Base-by-base conservation (phyloP, 2,329 filamentous ascomycete genomes). In the Nakataea oryzae region DNA sequence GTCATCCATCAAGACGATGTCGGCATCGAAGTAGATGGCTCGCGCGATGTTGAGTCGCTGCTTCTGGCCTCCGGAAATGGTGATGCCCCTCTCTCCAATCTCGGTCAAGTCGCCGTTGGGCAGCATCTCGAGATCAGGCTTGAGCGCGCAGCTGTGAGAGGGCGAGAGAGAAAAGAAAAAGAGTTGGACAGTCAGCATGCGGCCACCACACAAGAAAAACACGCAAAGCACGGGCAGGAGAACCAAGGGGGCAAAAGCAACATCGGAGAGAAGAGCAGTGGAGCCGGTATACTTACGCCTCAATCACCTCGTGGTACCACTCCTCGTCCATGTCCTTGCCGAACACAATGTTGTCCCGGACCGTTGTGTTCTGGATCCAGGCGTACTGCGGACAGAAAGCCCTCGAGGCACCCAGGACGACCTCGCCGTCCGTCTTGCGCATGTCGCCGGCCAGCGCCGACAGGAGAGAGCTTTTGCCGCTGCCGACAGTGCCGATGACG, bases 341-440 rank as follows among this genome's bases (percentile, higher is more conserved):
- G 69, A 97, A 97, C 0, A 91, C 75, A 63, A 99, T 96, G 69
- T 99, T 99, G 41, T 96, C 86, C 65, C 86, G 86, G 3, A 97
- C 83, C 0, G 88, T 90, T 0, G 91, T 82, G 70, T 97, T 97
- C 71, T 97, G 93, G 59, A 99, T 96, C 95, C 95, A 99, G 0
- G 95, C 91, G 70, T 96, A 96, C 71, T 99, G 93, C 0, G 93
- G 93, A 67, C 95, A 97, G 69, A 96, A 97, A 0, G 93, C 91
- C 65, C 93, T 82, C 3, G 86, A 87, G 0, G 91, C 91, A 54
- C 93, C 90, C 67, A 95, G 82, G 0, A 85, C 82, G 7, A 96
- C 82, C 50, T 88, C 81, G 13, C 92, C 92, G 3, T 76, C 77
- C 0, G 90, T 96, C 72, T 88, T 89, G 57, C 92, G 86, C 93